Base-by-base conservation (phyloP, 1,139 yeast species). In the Blastobotrys petasosporus region DNA sequence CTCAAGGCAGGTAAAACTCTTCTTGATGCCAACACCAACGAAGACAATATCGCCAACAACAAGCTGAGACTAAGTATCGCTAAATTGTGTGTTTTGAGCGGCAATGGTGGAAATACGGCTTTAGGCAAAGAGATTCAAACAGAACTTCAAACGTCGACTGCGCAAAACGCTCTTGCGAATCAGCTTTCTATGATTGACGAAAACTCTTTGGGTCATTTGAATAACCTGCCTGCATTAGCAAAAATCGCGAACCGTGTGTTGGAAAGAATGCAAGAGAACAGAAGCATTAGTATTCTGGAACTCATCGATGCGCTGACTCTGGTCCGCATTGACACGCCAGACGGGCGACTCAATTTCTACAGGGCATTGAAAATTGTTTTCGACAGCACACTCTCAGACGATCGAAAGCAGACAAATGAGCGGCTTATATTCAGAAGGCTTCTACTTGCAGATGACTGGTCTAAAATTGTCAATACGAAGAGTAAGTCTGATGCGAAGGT, bases 11-110 rank as follows among this genome's bases (percentile, higher is more conserved):
- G 82, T 1, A 56, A 63, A 7, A 68, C 74, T 0, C 66, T 86
- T 23, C 42, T 50, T n/a, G 53, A 62, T 4, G 71, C 78, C 6
- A 72, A 77, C 3, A 57, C 65, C 7, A 59, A 63, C n/a, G 56
- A 61, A 2, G 79, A 75, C 15, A 63, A 67, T 11, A 68, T 76
- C 42, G 69, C 66, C 7, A 74, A 74, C 55, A 76, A 75, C 57
- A 77, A 75, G 53, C 61, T 84, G 34, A 80, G 82, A 54, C 71
- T 80, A 51, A 82, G 88, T 41, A 68, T 87, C 46, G 90, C 94
- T 3, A 87, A 86, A 61, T 65, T 87, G 32, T 58, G 73, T 28
- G 65, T 67, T 2, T 15, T 44, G 23, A 39, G 30, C 13, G 20
- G 34, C 11, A 13, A 15, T 12, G 32, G 37, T 32, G n/a, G n/a